Percentiles rank a stretch among this genome's conserved stretches.
Evolutionary conservation across 1,284 basidiomycete species (phyloP).

Genomic region (Golubevia sp.): DNA sequence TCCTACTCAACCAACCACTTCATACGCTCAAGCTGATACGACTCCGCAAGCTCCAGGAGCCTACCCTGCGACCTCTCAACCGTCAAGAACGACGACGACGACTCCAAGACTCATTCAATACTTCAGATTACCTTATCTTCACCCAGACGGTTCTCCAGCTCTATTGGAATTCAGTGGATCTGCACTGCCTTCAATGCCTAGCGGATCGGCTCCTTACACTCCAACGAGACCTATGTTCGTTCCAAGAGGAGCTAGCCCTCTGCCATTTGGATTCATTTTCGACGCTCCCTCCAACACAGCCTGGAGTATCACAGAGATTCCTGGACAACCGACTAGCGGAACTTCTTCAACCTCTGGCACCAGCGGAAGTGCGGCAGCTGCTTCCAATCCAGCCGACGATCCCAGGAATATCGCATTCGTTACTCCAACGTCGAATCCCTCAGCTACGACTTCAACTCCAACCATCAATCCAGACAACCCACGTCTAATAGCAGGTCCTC

Average conservation of each 20-base stretch:
- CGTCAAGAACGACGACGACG: too few species aligned
- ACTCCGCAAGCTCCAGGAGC: too few species aligned
- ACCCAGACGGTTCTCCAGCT: slow-evolving; percentile 25
- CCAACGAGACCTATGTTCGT: slow-evolving; percentile 41
- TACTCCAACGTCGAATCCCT: too few species aligned
- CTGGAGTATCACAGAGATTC: slow-evolving; percentile 34
- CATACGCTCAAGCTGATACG: too few species aligned
- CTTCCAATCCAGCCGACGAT: too few species aligned
- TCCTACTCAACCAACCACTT: too few species aligned
- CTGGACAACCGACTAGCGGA: too few species aligned
- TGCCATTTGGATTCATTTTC: slow-evolving; percentile 49
- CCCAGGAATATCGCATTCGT: too few species aligned
- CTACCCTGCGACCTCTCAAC: too few species aligned
- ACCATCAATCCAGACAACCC: slow-evolving; percentile 8
- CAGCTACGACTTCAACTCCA: too few species aligned
- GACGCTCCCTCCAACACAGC: slow-evolving; percentile 30
- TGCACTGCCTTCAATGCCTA: slow-evolving; percentile 14
- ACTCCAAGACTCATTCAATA: slow-evolving; percentile 2
- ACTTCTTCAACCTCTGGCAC: too few species aligned
- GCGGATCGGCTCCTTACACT: slow-evolving; percentile 9
- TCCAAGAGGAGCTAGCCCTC: slow-evolving; percentile 34
- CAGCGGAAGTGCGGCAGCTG: too few species aligned
- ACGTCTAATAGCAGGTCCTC: slow-evolving; percentile 33
- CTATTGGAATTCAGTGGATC: slow-evolving; percentile 32
- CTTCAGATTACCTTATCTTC: slow-evolving; percentile 33